phyloP scores from a whole-genome alignment of 306 rosid genomes.

The Prunus mume region DNA sequence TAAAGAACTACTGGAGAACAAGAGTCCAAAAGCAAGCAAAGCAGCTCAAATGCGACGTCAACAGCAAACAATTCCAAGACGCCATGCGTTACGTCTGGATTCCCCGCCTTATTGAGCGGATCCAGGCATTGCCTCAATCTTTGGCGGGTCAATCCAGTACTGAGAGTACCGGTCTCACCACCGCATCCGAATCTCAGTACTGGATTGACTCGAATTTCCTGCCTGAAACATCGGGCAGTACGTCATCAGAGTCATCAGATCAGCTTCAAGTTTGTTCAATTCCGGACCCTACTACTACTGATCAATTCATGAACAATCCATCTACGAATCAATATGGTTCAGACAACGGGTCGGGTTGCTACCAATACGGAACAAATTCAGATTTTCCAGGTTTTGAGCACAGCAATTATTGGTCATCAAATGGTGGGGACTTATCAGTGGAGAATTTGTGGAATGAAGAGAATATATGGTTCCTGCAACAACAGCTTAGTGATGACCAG shows the following conservation, averaged over 20 bases:
- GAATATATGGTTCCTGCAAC: slow-evolving; percentile 58
- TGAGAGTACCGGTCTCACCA: background rate
- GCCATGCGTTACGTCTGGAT: slow-evolving; percentile 83
- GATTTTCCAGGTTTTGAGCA: slow-evolving; percentile 6
- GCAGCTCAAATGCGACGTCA: slow-evolving; percentile 84
- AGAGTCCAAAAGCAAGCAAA: slow-evolving; percentile 91
- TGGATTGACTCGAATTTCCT: slow-evolving; percentile 10
- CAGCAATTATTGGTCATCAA: slow-evolving; percentile 23
- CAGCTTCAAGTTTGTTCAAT: slow-evolving; percentile 24
- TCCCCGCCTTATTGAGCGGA: slow-evolving; percentile 75
- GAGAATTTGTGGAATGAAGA: slow-evolving; percentile 69
- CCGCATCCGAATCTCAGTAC: background rate
- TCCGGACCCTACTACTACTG: slow-evolving; percentile 19
- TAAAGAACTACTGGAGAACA: slow-evolving; percentile 95
- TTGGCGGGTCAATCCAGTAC: background rate
- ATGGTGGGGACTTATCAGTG: slow-evolving; percentile 36
- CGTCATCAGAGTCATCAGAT: slow-evolving; percentile 30
- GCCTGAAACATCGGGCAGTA: background rate
- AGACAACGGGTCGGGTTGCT: slow-evolving; percentile 12
- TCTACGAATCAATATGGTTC: background rate
- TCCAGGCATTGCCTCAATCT: slow-evolving; percentile 39
- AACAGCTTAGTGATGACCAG: slow-evolving; percentile 33
- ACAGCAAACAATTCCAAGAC: slow-evolving; percentile 81
- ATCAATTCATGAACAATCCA: background rate
- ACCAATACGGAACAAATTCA: background rate